Percentiles rank a stretch among this genome's conserved stretches.
Conservation (phyloP, 31 red algal species). For the Odonthalia washingtoniensis region DNA sequence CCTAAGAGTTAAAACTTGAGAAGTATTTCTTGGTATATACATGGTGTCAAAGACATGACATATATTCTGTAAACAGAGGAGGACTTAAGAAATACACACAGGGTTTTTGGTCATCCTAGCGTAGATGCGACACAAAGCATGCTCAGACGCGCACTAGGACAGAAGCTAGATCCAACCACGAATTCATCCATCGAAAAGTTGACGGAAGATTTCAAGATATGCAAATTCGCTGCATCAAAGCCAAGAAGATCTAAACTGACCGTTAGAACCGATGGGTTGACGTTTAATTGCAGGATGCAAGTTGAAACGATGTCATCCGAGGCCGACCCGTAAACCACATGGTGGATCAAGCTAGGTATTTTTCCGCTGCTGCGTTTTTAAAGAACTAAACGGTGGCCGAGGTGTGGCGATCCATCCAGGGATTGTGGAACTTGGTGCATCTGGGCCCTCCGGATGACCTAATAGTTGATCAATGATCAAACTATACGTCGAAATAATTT, state of each 20-base stretch:
- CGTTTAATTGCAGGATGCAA: not conserved
- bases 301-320: not conserved
- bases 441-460: constrained; percentile 27
- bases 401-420: not conserved
- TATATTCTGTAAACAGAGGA: not conserved
- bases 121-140: not conserved
- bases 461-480: constrained; percentile 24
- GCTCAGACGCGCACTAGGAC: not conserved
- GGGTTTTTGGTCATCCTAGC: not conserved
- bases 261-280: not conserved
- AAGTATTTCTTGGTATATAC: constrained; percentile 3
- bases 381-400: not conserved
- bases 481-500: constrained; percentile 13
- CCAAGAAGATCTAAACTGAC: constrained; percentile 10
- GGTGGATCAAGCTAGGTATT: constrained; percentile 14
- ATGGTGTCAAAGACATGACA: not conserved
- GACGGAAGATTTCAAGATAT: not conserved
- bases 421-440: constrained; percentile 13
- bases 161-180: not conserved
- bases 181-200: not conserved
- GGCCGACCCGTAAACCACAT: not conserved
- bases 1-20: not conserved
- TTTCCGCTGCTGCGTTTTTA: constrained; percentile 4
- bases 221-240: not conserved
- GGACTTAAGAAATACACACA: not conserved